These are phyloP conservation scores for Debaryomyces sp. DNA, from an alignment of 1,139 yeast species.

Conservation along the genomic window DNA sequence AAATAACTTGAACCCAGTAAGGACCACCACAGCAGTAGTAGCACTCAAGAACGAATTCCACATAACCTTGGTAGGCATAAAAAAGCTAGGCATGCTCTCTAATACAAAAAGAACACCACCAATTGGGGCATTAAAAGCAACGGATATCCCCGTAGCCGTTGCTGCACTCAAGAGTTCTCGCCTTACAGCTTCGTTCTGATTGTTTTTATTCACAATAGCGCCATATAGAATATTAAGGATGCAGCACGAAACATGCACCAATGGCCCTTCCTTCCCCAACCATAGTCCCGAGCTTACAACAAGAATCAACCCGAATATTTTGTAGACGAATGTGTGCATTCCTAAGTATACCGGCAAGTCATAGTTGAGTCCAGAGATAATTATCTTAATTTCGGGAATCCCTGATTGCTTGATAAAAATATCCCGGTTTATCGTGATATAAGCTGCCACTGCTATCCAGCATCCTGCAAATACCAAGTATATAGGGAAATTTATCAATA, in stretches of 20 bases:
- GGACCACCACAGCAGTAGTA: slow-evolving; percentile 67
- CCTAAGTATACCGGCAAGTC: slow-evolving; percentile 48
- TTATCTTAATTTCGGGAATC: slow-evolving; percentile 66
- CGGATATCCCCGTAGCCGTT: slow-evolving; percentile 90
- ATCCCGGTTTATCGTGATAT: slow-evolving; percentile 34
- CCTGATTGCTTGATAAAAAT: slow-evolving; percentile 63
- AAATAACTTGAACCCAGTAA: slow-evolving; percentile 60
- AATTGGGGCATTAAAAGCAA: slow-evolving; percentile 92
- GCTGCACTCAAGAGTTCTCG: slow-evolving; percentile 80
- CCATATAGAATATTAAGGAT: slow-evolving; percentile 40
- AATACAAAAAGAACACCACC: slow-evolving; percentile 91
- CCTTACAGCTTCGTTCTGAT: slow-evolving; percentile 53
- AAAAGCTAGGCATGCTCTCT: slow-evolving; percentile 69
- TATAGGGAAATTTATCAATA: slow-evolving; percentile 41
- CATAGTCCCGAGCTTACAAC: slow-evolving; percentile 84
- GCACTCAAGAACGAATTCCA: slow-evolving; percentile 85
- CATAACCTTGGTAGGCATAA: slow-evolving; percentile 64
- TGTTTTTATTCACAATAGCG: slow-evolving; percentile 37
- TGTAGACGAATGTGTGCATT: slow-evolving; percentile 47
- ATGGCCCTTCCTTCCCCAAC: slow-evolving; percentile 93
- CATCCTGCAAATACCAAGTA: slow-evolving; percentile 33
- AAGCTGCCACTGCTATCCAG: slow-evolving; percentile 32
- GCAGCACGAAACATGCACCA: slow-evolving; percentile 85
- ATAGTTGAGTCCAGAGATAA: slow-evolving; percentile 62
- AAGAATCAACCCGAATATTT: slow-evolving; percentile 57